These are phyloP conservation scores for Neurospora sp. DNA, from an alignment of 495 filamentous ascomycete species.

Conservation along the genomic window DNA sequence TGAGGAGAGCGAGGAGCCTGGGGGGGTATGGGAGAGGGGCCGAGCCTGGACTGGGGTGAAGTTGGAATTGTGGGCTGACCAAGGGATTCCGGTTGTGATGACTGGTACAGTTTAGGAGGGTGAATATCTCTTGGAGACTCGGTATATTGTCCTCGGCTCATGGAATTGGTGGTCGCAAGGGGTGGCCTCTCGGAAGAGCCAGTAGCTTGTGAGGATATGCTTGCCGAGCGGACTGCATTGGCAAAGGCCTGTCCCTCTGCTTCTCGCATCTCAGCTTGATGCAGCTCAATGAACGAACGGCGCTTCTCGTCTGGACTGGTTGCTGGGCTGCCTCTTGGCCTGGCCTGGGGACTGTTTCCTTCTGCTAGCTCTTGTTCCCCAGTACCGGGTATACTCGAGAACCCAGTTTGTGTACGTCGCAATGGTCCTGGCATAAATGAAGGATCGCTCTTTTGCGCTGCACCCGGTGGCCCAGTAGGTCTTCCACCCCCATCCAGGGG, in stretches of 20 bases:
- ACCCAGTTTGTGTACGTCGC: conserved; percentile 42
- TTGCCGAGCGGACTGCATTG: conserved; percentile 32
- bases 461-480: conserved; percentile 12
- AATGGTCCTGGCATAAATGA: conserved; percentile 28
- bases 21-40: neutral
- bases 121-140: conserved; percentile 16
- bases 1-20: neutral
- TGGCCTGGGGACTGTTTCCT: conserved; percentile 17
- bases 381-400: conserved; percentile 20
- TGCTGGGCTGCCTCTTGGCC: conserved; percentile 21
- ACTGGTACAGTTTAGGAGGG: neutral
- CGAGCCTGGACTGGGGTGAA: neutral
- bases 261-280: conserved; percentile 60
- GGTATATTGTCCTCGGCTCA: conserved; percentile 5
- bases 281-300: conserved; percentile 43
- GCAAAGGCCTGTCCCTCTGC: conserved; percentile 65
- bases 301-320: conserved; percentile 31
- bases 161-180: neutral
- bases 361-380: conserved; percentile 20
- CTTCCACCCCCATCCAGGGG: conserved; percentile 8
- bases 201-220: conserved; percentile 2
- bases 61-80: neutral
- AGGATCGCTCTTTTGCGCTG: conserved; percentile 14
- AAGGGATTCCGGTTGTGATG: neutral
- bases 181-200: neutral